Conservation (phyloP, 345 rosid genomes). For the Eutrema heterophyllum region DNA sequence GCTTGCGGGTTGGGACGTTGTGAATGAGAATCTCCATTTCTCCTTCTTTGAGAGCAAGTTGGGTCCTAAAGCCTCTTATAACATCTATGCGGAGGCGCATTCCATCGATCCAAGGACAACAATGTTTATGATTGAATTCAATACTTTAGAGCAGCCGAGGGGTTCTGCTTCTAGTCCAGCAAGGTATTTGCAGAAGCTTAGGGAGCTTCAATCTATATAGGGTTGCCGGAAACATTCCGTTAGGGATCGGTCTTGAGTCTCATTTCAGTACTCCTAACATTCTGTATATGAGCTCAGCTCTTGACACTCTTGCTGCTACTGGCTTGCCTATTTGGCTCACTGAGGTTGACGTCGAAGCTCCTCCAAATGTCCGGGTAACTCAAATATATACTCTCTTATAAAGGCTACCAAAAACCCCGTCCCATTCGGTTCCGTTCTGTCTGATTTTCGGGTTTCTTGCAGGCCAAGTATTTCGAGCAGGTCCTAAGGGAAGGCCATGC, state of each 20-base stretch:
- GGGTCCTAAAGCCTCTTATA: slow-evolving; percentile 40
- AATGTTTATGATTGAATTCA: slow-evolving; percentile 61
- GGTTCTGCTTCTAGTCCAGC: slow-evolving; percentile 43
- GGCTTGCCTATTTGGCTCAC: slow-evolving; percentile 77
- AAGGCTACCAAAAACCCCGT: too few relatives aligned
- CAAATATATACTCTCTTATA: neutral
- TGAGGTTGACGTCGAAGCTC: slow-evolving; percentile 57
- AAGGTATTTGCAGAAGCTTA: slow-evolving; percentile 45
- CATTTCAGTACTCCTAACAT: slow-evolving; percentile 60
- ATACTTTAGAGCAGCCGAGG: slow-evolving; percentile 57
- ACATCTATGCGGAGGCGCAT: slow-evolving; percentile 31
- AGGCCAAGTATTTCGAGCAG: slow-evolving; percentile 57
- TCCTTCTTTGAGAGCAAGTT: slow-evolving; percentile 50
- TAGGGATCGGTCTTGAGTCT: slow-evolving; percentile 67
- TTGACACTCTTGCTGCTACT: slow-evolving; percentile 53
- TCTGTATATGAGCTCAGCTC: slow-evolving; percentile 62
- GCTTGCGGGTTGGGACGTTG: slow-evolving; percentile 63
- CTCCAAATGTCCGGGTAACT: slow-evolving; percentile 18
- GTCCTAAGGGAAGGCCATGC: slow-evolving; percentile 61
- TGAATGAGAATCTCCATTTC: slow-evolving; percentile 68
- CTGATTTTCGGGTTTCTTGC: neutral
- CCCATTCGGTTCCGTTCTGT: too few relatives aligned
- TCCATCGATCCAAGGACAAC: slow-evolving; percentile 31
- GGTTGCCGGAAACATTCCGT: neutral
- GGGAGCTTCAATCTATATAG: slow-evolving; percentile 29